Base-by-base conservation (phyloP, 331 rosid species). In the Quercus lobata region DNA sequence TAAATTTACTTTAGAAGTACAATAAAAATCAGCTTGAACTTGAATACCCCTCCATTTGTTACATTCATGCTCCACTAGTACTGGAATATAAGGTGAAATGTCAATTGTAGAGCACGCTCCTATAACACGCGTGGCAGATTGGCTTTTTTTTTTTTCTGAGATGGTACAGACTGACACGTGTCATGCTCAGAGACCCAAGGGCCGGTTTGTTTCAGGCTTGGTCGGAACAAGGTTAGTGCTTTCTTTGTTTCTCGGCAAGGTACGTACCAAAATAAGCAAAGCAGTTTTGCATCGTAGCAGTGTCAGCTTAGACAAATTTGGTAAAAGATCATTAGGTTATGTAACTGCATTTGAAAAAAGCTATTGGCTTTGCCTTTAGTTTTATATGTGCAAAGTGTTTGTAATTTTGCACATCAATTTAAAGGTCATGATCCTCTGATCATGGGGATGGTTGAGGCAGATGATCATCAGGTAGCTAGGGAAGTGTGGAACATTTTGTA, bases 281-380 rank as follows among this genome's bases (percentile, higher is more conserved):
- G 46, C 75, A 24, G 25, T 44, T 29, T 29, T 29, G 69, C 29
- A 12, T n/a, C 16, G 57, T 53, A 35, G 76, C 71, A 58, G 75
- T 57, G 79, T 63, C 83, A 79, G 83, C 72, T 74, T 83, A 71
- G 71, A 74, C 87, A 76, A 76, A 83, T 77, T 75, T 82, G 70
- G 83, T 5, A 82, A 75, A 14, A 7, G 5, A 76, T 75, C 61
- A 79, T 83, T 69, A 70, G 80, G 69, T 21, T 78, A 75, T 71
- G 29, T 37, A 58, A 29, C 24, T 62, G 56, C 61, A 80, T 73
- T 46, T 79, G 69, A 16, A 63, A 80, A 81, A 80, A 69, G 66
- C 61, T 19, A 29, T 53, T 18, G 19, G 46, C 16, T 73, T 87
- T 63, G 35, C 75, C 55, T 46, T 32, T 74, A 24, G 32, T 54